Conservation (phyloP, 208 protist genomes). For the Leishmania martiniquensis region DNA sequence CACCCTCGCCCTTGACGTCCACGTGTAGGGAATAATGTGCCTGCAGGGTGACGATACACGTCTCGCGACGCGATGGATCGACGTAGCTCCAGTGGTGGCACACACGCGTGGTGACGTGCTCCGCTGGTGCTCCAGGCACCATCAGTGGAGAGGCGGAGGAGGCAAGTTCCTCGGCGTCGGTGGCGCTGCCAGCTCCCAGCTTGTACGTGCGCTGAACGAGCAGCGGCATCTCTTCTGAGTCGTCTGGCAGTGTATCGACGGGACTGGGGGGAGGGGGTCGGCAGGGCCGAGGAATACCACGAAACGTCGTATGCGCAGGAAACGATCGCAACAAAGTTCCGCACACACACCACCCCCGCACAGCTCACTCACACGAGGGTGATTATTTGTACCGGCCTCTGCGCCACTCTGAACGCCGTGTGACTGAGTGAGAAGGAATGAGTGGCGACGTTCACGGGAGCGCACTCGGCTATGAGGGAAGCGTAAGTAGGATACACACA, state of each 20-base stretch:
- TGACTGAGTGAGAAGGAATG: neutral
- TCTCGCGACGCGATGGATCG: slow-evolving; percentile 21
- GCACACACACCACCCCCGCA: no score
- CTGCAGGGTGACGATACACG: slow-evolving; percentile 30
- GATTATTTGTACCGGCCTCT: neutral
- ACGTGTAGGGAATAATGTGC: slow-evolving; percentile 30
- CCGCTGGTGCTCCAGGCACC: neutral
- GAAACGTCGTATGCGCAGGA: neutral
- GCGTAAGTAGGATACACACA: no score
- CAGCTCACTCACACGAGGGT: neutral
- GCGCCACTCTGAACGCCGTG: neutral
- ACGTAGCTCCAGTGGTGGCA: slow-evolving; percentile 34
- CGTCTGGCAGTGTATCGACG: neutral
- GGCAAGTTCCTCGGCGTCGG: neutral
- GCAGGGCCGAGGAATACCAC: neutral
- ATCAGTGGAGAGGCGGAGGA: neutral
- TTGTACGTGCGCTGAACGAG: slow-evolving; percentile 9
- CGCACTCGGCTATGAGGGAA: no score
- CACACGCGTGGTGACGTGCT: slow-evolving; percentile 8
- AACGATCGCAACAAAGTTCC: neutral
- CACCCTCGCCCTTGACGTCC: neutral
- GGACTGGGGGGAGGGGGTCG: neutral
- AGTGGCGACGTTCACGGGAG: no score
- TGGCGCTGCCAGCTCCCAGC: slow-evolving; percentile 4
- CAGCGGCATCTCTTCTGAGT: neutral